Evolutionary conservation across 495 filamentous ascomycete genomes (phyloP), one percentile per base, ranked within the genome.

Genomic region (Clohesyomyces aquaticus): DNA sequence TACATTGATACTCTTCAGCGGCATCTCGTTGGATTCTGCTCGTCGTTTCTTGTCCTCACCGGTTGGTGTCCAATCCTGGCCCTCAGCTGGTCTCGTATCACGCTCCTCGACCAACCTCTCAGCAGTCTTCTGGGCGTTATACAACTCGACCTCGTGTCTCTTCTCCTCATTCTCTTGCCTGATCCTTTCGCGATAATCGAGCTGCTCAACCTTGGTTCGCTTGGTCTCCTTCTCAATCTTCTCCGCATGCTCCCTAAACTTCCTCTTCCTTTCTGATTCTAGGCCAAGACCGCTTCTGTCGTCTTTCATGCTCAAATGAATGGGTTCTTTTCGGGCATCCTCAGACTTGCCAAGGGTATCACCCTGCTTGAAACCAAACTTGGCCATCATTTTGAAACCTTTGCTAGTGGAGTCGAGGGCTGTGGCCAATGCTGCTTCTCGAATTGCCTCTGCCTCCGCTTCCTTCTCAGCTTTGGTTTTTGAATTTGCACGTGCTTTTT

Each of bases 331-430:
- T 45, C 79, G 75, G 4, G 74, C 76, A 45, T 74, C 38, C 52
- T 72, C 41, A 62, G 65, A 70, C 67, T 87, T 88, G 0, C 94
- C 91, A 2, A 96, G 80, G 0, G 83, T 81, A 52, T 85, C 84
- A 14, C 88, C 88, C 10, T 83, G 77, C 63, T 84, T 88, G 76
- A 93, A 98, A 6, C 94, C 94, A 79, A 98, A 88, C 74, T 88
- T 91, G n/a, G 90, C 86, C 93, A 98, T 94, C 91, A 98, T 96
- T 59, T 89, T 81, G 57, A 92, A 85, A 1, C 94, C 94, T 74
- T 97, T 98, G 76, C 82, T 88, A 53, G 80, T 78, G 25, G 71
- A 48, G 16, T 76, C 75, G 25, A 96, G 79, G n/a, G 87, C 88
- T 14, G 77, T 87, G 1, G 84, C 78, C 16, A 96, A 82, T 3